Evolutionary conservation across 1,284 basidiomycete species (phyloP).

Genomic region (Volvariella volvacea): DNA sequence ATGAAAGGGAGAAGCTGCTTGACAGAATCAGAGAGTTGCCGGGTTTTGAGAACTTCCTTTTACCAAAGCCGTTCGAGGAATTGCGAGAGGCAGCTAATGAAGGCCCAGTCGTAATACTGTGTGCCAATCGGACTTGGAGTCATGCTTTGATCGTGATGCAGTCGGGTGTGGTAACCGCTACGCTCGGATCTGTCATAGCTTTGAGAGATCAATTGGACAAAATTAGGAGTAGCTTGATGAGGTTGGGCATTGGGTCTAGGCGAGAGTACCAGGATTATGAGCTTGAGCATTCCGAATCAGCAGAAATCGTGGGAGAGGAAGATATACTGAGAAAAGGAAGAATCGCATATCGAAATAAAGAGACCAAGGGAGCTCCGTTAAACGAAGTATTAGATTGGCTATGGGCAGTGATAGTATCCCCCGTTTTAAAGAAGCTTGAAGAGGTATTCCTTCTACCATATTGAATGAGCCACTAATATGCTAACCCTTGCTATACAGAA

Average conservation of each 20-base stretch:
- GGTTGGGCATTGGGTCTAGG: too few species aligned
- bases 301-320: too few species aligned
- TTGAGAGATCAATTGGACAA: too few species aligned
- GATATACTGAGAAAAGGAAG: too few species aligned
- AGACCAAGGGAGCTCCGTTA: background rate
- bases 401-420: constrained; percentile 3
- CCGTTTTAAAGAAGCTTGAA: background rate
- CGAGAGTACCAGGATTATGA: too few species aligned
- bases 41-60: constrained; percentile 6
- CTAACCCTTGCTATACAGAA: constrained; percentile 7
- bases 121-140: constrained; percentile 2
- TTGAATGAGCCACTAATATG: too few species aligned
- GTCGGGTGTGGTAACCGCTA: too few species aligned
- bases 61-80: constrained; percentile 2
- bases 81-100: background rate
- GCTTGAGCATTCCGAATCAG: too few species aligned
- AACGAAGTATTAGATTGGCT: constrained; percentile 6
- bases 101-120: constrained; percentile 6
- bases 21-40: constrained; percentile 1
- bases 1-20: constrained; percentile 7
- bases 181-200: too few species aligned
- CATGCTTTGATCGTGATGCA: background rate
- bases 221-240: too few species aligned
- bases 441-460: background rate
- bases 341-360: background rate